These are phyloP conservation scores for Eutrema salsugineum DNA, from an alignment of 441 rosid species.

Conservation along the genomic window DNA sequence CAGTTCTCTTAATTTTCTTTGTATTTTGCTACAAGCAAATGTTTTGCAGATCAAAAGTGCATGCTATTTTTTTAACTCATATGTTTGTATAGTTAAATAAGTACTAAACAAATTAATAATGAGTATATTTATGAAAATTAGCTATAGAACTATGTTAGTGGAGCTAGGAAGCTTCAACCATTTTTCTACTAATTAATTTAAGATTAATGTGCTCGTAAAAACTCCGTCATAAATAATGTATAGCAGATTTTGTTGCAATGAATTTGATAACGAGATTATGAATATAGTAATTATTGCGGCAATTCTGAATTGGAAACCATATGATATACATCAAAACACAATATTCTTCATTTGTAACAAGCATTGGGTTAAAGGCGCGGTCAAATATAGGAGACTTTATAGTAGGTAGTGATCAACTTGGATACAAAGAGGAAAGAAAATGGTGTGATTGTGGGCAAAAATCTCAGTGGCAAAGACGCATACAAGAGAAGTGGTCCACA, in stretches of 20 bases:
- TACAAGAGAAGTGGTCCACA: slow-evolving; percentile 58
- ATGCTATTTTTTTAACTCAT: neutral
- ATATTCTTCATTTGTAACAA: neutral
- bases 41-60: neutral
- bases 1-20: too few relatives aligned
- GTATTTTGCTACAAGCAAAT: neutral
- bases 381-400: slow-evolving; percentile 24
- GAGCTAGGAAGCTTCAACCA: neutral
- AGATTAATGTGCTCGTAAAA: neutral
- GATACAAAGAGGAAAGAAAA: slow-evolving; percentile 15
- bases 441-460: slow-evolving; percentile 31
- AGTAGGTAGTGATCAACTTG: slow-evolving; percentile 25
- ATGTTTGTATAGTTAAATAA: neutral
- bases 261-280: neutral
- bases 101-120: neutral
- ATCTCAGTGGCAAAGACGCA: slow-evolving; percentile 49
- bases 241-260: neutral
- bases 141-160: neutral
- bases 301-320: neutral
- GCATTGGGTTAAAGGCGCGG: slow-evolving; percentile 13
- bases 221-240: neutral
- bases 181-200: neutral
- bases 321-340: neutral
- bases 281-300: neutral
- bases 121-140: neutral